Conservation (phyloP, 164 flowering plant genomes). For the Macadamia integrifolia region DNA sequence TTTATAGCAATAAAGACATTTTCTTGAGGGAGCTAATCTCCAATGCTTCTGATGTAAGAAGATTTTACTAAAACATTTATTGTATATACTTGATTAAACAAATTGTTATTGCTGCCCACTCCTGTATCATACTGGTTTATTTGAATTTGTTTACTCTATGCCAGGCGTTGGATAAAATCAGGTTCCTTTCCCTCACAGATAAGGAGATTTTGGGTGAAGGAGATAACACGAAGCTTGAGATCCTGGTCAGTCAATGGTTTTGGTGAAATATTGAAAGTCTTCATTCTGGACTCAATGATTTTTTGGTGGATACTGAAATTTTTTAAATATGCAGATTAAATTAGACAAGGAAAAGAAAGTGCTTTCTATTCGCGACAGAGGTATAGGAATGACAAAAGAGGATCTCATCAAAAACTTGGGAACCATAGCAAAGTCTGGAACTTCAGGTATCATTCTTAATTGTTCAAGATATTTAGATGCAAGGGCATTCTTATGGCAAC, state of each 20-base stretch:
- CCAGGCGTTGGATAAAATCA: constrained; percentile 94
- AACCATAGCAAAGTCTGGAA: constrained; percentile 97
- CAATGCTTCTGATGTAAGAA: constrained; percentile 94
- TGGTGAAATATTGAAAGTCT: not conserved
- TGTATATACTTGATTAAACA: not conserved
- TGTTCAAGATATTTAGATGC: not conserved
- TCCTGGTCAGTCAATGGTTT: constrained; percentile 51
- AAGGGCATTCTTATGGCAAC: not conserved
- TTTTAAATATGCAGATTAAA: constrained; percentile 59
- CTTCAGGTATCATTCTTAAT: constrained; percentile 56
- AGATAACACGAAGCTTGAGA: constrained; percentile 82
- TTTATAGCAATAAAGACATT: constrained; percentile 95
- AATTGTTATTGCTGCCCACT: not conserved
- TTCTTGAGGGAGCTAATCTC: constrained; percentile 96
- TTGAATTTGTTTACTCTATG: constrained; percentile 1
- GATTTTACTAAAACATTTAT: not conserved
- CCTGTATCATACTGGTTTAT: not conserved
- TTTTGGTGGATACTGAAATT: not conserved
- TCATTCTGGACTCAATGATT: not conserved
- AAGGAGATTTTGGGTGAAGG: constrained; percentile 69
- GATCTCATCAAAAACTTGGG: constrained; percentile 96
- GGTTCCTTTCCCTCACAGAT: constrained; percentile 63
- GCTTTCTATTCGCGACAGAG: constrained; percentile 88
- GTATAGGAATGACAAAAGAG: constrained; percentile 98
- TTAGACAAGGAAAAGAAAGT: constrained; percentile 90